Conservation (phyloP, 2,329 filamentous ascomycete genomes). For the Ophiostoma ips region DNA sequence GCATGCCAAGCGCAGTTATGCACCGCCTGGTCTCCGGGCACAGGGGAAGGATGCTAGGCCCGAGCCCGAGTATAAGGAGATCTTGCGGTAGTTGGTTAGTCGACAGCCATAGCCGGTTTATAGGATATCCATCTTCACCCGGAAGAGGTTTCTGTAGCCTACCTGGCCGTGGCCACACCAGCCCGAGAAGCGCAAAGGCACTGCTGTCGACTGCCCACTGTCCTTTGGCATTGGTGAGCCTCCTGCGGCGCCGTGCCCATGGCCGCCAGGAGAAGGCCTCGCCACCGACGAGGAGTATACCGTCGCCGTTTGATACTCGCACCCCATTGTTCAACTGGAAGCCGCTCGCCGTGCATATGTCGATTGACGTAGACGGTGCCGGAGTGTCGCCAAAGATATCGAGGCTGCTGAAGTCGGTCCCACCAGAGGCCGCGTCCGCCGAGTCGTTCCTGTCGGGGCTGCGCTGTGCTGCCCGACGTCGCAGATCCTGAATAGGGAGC, state of each 20-base stretch:
- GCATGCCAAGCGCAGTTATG: constrained; percentile 66
- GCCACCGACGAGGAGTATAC: constrained; percentile 61
- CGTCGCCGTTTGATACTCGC: constrained; percentile 40
- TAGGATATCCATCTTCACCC: background rate
- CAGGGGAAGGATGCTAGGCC: constrained; percentile 59
- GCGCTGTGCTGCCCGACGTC: background rate
- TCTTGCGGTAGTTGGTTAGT: constrained; percentile 40
- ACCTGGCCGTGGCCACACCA: constrained; percentile 86
- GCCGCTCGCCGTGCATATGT: constrained; percentile 67
- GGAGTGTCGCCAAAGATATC: constrained; percentile 68
- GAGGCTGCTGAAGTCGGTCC: constrained; percentile 56
- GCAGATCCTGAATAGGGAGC: background rate
- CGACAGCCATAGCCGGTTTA: background rate
- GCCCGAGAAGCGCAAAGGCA: constrained; percentile 59
- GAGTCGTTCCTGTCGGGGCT: background rate
- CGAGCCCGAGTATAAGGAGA: constrained; percentile 78
- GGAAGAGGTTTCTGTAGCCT: background rate
- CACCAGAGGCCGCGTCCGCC: background rate
- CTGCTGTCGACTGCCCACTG: constrained; percentile 64
- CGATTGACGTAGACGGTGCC: constrained; percentile 66
- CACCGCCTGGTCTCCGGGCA: constrained; percentile 58
- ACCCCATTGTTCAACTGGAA: constrained; percentile 78
- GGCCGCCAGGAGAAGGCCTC: constrained; percentile 85
- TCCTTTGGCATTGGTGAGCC: constrained; percentile 58
- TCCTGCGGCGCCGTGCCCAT: constrained; percentile 39